Evolutionary conservation across 2,329 filamentous ascomycete genomes (phyloP), one percentile per base, ranked within the genome.

Genomic region (Trichophyton simii): DNA sequence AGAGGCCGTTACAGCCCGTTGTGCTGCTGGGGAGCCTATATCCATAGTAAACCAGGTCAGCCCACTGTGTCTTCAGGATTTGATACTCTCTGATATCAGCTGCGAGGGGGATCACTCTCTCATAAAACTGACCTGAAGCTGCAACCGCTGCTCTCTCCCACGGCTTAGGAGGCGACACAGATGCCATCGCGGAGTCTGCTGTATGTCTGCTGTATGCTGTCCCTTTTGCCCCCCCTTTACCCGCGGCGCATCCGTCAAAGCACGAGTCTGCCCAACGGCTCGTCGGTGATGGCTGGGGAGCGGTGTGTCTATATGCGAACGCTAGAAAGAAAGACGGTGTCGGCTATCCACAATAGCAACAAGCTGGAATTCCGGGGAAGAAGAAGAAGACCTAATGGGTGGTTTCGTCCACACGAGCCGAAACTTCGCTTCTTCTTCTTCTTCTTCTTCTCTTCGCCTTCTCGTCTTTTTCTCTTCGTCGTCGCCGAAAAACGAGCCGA

Each of bases 151-250:
- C 82, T 74, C 87, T 84, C 78, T 99, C 94, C 94, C 94, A 99
- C 55, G 94, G 94, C 78, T 99, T 99, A 61, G 94, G 94, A 72
- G 94, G 94, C 75, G 92, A 96, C 66, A 79, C 78, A 66, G 80
- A 77, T 69, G 82, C 80, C 81, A 84, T 84, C 66, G 68, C 65
- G 65, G 67, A 20, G 42, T 41, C 9, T 58, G 36, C 13, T 25
- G 11, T 58, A 25, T 58, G 11, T 36, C 41, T n/a, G 15, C n/a
- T 44, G n/a, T 44, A 20, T 44, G 8, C 41, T n/a, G n/a, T 44
- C n/a, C 41, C n/a, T 13, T 31, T 44, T 42, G n/a, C 15, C 11
- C 22, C 38, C 41, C 22, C 36, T 58, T 58, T 58, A 44, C 18
- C 28, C 9, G 36, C 20, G 41, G 34, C 55, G 34, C 55, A 58